phyloP scores from a whole-genome alignment of 768 basidiomycete species.

The Lactifluus hygrophoroides region DNA sequence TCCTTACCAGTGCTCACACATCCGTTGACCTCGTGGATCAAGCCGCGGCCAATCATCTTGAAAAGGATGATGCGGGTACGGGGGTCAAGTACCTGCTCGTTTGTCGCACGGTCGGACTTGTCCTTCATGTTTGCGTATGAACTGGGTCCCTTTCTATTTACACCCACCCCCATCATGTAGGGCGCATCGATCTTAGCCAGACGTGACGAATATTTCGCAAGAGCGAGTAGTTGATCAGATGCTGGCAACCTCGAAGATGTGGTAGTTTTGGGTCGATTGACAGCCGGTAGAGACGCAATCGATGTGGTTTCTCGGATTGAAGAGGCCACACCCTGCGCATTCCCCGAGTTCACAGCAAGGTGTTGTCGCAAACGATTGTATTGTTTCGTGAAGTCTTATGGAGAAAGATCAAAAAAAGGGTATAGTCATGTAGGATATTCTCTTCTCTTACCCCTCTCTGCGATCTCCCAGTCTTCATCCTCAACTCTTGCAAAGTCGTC shows the following conservation, averaged over 20 bases:
- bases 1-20: conserved; percentile 99
- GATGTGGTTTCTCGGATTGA: conserved; percentile 39
- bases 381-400: conserved; percentile 93
- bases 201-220: conserved; percentile 70
- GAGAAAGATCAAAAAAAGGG: background rate
- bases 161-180: conserved; percentile 58
- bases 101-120: conserved; percentile 94
- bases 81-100: conserved; percentile 93
- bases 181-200: conserved; percentile 69
- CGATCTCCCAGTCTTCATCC: conserved; percentile 84
- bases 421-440: background rate
- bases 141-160: conserved; percentile 89
- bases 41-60: conserved; percentile 89
- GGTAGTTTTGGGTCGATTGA: conserved; percentile 51
- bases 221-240: conserved; percentile 60
- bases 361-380: conserved; percentile 93
- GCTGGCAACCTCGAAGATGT: conserved; percentile 47
- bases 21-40: conserved; percentile 87
- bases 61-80: conserved; percentile 90
- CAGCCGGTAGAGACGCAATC: conserved; percentile 58
- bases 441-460: conserved; percentile 57
- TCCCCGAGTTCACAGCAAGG: conserved; percentile 71
- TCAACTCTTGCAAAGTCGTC: conserved; percentile 45
- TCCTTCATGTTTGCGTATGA: conserved; percentile 87
- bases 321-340: conserved; percentile 50